phyloP scores from a whole-genome alignment of 2,329 filamentous ascomycete species.

The Aspergillus brasiliensis region DNA sequence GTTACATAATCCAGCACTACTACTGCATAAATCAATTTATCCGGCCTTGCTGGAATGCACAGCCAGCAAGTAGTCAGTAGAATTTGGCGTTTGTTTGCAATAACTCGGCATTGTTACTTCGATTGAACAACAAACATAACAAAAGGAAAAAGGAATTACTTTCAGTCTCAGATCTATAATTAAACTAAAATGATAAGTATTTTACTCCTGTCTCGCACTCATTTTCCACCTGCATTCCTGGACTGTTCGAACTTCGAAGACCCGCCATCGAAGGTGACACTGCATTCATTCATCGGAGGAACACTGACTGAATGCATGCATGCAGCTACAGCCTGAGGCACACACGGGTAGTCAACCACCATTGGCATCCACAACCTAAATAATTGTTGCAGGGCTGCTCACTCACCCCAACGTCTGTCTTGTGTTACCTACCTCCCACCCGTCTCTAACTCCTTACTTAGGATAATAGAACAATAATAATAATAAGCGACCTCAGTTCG shows the following conservation, averaged over 20 bases:
- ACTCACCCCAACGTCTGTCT: not conserved
- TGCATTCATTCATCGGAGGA: not conserved
- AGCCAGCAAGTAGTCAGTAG: too few relatives aligned
- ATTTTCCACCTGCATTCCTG: not conserved
- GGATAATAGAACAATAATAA: too few relatives aligned
- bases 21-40: too few relatives aligned
- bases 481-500: not conserved
- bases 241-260: slow-evolving; percentile 1
- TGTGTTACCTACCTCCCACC: not conserved
- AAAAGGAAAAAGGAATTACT: too few relatives aligned
- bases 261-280: not conserved
- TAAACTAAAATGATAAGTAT: too few relatives aligned
- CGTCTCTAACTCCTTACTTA: not conserved
- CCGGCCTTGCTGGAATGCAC: too few relatives aligned
- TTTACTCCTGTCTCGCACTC: not conserved
- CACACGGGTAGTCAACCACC: not conserved
- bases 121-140: not conserved
- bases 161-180: too few relatives aligned
- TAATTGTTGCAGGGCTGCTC: not conserved
- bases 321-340: not conserved
- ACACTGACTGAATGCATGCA: not conserved
- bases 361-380: not conserved
- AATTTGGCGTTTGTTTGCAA: not conserved
- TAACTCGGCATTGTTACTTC: not conserved
- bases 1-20: too few relatives aligned